Conservation (phyloP, 805 yeast species). For the Teunomyces lycoperdinae region DNA sequence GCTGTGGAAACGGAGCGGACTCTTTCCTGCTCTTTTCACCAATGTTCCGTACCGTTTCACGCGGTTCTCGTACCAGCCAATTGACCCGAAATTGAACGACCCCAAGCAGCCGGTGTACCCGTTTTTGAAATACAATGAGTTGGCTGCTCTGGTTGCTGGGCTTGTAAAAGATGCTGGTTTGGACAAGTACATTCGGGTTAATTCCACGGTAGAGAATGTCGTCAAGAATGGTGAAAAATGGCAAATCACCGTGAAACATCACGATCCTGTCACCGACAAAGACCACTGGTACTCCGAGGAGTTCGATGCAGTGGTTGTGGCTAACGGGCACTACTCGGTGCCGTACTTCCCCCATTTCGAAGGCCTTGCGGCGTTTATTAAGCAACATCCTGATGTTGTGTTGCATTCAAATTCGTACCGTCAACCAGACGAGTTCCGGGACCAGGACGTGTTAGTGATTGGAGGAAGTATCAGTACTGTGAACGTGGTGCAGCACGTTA, state of each 20-base stretch:
- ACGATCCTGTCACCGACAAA: conserved; percentile 13
- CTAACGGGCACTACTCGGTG: conserved; percentile 37
- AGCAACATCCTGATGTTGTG: conserved; percentile 21
- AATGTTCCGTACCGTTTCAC: conserved; percentile 39
- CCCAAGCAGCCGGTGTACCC: conserved; percentile 30
- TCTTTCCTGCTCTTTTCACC: conserved; percentile 38
- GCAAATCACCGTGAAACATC: conserved; percentile 38
- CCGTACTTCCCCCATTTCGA: conserved; percentile 34
- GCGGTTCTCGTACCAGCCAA: conserved; percentile 33
- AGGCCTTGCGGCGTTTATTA: conserved; percentile 31
- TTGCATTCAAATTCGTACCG: conserved; percentile 34
- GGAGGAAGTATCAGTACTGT: conserved; percentile 79
- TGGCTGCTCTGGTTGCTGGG: conserved; percentile 21
- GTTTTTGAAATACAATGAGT: conserved; percentile 35
- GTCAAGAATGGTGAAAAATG: conserved; percentile 32
- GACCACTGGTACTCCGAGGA: conserved; percentile 30
- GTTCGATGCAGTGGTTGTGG: conserved; percentile 39
- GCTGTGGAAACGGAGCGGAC: conserved; percentile 37
- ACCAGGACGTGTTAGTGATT: conserved; percentile 54
- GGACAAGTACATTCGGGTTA: conserved; percentile 36
- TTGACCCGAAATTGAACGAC: conserved; percentile 19
- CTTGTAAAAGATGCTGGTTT: conserved; percentile 29
- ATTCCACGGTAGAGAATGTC: conserved; percentile 47
- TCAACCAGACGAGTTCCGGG: conserved; percentile 22
- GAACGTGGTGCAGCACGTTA: conserved; percentile 53